phyloP scores from a whole-genome alignment of 345 rosid species.

The Brassica rapa region DNA sequence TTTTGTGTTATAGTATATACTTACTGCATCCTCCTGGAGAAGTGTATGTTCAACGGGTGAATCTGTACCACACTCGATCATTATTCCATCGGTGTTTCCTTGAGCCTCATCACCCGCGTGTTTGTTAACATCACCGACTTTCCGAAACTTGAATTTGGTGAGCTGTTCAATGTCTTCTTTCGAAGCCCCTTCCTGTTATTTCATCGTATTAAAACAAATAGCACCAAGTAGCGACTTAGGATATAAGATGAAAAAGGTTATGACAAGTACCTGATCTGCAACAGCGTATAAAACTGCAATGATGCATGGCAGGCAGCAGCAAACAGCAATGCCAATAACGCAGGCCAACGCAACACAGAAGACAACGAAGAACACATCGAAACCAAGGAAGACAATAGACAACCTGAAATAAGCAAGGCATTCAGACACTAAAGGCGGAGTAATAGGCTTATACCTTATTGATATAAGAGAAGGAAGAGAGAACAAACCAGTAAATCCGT shows the following conservation, averaged over 20 bases:
- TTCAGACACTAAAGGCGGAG: not conserved
- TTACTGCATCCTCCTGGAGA: constrained; percentile 2
- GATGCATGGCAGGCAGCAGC: constrained; percentile 5
- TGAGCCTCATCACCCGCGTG: constrained; percentile 1
- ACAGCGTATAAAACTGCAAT: not conserved
- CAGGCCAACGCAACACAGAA: not conserved
- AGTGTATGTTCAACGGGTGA: not conserved
- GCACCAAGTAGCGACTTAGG: not conserved
- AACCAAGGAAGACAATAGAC: not conserved
- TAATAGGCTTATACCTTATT: not conserved
- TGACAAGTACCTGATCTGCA: not conserved
- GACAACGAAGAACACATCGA: constrained; percentile 2
- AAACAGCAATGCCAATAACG: constrained; percentile 6
- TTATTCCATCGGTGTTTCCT: not conserved
- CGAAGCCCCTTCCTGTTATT: constrained; percentile 4
- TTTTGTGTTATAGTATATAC: not conserved
- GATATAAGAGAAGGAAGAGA: not conserved
- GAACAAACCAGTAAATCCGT: not conserved
- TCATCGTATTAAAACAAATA: not conserved
- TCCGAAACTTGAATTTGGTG: not conserved
- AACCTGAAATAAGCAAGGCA: not conserved
- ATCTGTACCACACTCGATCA: not conserved
- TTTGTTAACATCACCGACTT: not conserved
- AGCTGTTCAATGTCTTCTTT: constrained; percentile 3
- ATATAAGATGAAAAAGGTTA: not conserved